Percentiles rank a stretch among this genome's conserved stretches.
phyloP scores from a whole-genome alignment of 1,284 basidiomycete genomes.

The Boletus mariae region DNA sequence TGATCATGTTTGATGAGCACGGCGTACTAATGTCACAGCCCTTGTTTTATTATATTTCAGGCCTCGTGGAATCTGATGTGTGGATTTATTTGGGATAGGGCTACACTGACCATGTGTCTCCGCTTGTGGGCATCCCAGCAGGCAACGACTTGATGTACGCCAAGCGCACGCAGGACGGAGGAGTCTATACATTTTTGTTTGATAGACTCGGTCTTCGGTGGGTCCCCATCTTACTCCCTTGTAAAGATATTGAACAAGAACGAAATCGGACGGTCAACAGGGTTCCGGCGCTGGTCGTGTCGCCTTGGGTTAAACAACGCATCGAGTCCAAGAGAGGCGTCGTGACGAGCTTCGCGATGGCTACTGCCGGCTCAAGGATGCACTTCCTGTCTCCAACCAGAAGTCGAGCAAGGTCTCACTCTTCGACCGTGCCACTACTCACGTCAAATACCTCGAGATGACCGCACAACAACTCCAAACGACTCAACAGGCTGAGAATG shows the following conservation, averaged over 20 bases:
- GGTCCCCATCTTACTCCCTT: not conserved
- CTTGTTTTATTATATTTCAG: not conserved
- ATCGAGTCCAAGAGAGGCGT: no score
- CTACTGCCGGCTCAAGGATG: no score
- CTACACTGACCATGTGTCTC: conserved; percentile 25
- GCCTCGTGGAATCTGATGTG: not conserved
- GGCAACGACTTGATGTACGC: conserved; percentile 26
- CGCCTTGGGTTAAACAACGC: conserved; percentile 19
- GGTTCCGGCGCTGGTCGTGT: conserved; percentile 20
- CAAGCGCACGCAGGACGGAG: conserved; percentile 20
- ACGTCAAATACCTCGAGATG: no score
- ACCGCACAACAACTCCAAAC: no score
- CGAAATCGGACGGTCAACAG: not conserved
- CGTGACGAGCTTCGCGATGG: no score
- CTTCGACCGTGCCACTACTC: no score
- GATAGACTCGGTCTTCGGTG: conserved; percentile 27
- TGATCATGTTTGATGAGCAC: conserved; percentile 29
- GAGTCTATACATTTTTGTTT: conserved; percentile 22
- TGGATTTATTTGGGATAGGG: conserved; percentile 10
- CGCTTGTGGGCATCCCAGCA: conserved; percentile 22
- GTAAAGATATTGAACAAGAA: not conserved
- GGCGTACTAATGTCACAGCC: conserved; percentile 14
- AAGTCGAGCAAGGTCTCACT: no score
- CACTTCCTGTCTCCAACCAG: no score
- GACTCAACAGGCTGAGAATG: no score